These are phyloP conservation scores for Zygoascus tannicola DNA, from an alignment of 805 yeast genomes.

Conservation along the genomic window DNA sequence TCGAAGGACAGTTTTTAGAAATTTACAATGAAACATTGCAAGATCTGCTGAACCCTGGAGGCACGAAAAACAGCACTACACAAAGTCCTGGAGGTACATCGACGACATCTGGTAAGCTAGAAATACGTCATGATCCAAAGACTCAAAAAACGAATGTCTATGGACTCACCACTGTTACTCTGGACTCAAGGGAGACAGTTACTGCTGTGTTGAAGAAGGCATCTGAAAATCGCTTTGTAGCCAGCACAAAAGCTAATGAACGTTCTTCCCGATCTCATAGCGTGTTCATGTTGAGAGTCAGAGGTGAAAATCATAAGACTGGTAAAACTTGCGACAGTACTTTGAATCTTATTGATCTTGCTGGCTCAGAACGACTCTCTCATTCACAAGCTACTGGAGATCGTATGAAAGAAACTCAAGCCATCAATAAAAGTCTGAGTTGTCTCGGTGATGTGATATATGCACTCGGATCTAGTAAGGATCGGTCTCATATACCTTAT, in stretches of 20 bases:
- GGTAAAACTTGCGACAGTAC: slow-evolving; percentile 46
- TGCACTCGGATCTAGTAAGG: slow-evolving; percentile 42
- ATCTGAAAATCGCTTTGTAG: slow-evolving; percentile 57
- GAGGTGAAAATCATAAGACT: slow-evolving; percentile 44
- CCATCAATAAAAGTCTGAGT: slow-evolving; percentile 81
- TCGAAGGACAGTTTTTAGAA: slow-evolving; percentile 74
- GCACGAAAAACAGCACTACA: slow-evolving; percentile 15
- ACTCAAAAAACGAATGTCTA: slow-evolving; percentile 49
- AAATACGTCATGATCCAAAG: slow-evolving; percentile 59
- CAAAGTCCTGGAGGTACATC: not conserved
- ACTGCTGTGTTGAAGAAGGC: slow-evolving; percentile 45
- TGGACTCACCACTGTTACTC: slow-evolving; percentile 42
- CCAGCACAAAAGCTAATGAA: slow-evolving; percentile 71
- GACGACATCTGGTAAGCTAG: slow-evolving; percentile 36
- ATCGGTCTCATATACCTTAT: slow-evolving; percentile 49
- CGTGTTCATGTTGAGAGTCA: slow-evolving; percentile 55
- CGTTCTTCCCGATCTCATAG: slow-evolving; percentile 89
- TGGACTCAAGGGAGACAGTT: slow-evolving; percentile 44
- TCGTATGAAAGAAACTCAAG: slow-evolving; percentile 74
- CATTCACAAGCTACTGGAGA: slow-evolving; percentile 73
- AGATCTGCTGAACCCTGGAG: slow-evolving; percentile 44
- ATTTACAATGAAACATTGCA: slow-evolving; percentile 76
- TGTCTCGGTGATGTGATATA: slow-evolving; percentile 83
- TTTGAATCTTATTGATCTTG: slow-evolving; percentile 78
- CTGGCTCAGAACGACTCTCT: slow-evolving; percentile 83